Percentiles rank a stretch among this genome's conserved stretches.
These are phyloP conservation scores for Trichoderma semiorbis DNA, from an alignment of 2,329 filamentous ascomycete species.

Conservation along the genomic window DNA sequence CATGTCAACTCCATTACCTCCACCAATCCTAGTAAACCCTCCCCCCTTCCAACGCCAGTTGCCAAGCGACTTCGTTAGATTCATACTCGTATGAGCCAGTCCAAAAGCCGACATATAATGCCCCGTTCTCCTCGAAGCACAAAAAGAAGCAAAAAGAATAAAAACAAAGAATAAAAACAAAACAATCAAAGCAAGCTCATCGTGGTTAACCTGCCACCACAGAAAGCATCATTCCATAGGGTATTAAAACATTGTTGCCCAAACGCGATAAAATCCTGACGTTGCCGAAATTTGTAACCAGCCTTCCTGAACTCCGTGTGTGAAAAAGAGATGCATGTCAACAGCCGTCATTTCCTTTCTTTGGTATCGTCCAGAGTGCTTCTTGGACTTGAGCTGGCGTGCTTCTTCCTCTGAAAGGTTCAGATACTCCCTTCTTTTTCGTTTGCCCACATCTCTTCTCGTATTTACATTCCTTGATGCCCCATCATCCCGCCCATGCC, in stretches of 20 bases:
- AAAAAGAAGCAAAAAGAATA: background rate
- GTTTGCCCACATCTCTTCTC: background rate
- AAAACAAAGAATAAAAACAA: constrained; percentile 20
- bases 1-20: constrained; percentile 6
- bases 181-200: background rate
- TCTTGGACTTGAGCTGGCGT: background rate
- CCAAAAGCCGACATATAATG: background rate
- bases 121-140: background rate
- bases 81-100: background rate
- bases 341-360: background rate
- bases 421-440: background rate
- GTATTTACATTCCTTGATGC: constrained; percentile 43
- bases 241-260: constrained; percentile 30
- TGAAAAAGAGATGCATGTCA: constrained; percentile 1
- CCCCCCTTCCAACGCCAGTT: constrained; percentile 3
- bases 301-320: constrained; percentile 5
- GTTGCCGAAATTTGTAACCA: constrained; percentile 17
- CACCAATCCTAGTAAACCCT: background rate
- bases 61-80: background rate
- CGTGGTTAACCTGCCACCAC: constrained; percentile 20
- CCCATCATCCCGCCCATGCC: constrained; percentile 55
- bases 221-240: constrained; percentile 28
- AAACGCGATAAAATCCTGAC: constrained; percentile 15
- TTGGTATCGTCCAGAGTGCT: background rate
- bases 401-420: constrained; percentile 17